Evolutionary conservation across 2,329 filamentous ascomycete genomes (phyloP).

Genomic region (Verticillium albo-atrum): DNA sequence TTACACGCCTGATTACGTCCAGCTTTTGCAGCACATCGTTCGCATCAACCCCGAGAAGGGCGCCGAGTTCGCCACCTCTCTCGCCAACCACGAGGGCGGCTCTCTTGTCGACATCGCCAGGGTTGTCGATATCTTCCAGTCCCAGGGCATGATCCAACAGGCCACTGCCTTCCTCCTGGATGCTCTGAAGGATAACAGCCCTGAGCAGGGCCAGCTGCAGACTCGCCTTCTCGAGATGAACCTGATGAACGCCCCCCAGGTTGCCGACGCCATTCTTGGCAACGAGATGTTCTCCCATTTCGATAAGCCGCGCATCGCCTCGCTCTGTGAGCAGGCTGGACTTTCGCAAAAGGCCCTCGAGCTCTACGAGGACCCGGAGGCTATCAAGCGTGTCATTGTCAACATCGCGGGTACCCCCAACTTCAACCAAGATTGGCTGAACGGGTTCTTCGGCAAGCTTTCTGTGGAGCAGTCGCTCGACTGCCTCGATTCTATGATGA

Average conservation of each 20-base stretch:
- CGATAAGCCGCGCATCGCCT: constrained; percentile 83
- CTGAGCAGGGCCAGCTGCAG: constrained; percentile 89
- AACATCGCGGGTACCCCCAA: constrained; percentile 79
- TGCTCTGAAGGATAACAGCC: constrained; percentile 89
- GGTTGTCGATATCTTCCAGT: constrained; percentile 96
- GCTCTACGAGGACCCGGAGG: constrained; percentile 85
- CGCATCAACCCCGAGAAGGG: constrained; percentile 90
- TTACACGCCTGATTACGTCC: constrained; percentile 94
- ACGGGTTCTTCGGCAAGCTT: constrained; percentile 87
- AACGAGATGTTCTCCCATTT: constrained; percentile 99
- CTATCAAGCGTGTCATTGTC: constrained; percentile 85
- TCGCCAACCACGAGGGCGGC: constrained; percentile 84
- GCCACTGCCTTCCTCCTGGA: constrained; percentile 97
- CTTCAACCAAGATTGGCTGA: constrained; percentile 86
- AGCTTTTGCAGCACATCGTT: constrained; percentile 87
- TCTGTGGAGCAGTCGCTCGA: constrained; percentile 94
- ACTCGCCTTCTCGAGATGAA: constrained; percentile 98
- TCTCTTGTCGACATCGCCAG: constrained; percentile 89
- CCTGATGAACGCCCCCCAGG: constrained; percentile 90
- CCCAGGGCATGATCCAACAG: constrained; percentile 95
- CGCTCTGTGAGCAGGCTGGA: constrained; percentile 89
- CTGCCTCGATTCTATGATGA: constrained; percentile 94
- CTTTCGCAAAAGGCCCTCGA: constrained; percentile 84
- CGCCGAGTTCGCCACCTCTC: constrained; percentile 85
- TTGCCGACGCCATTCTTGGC: constrained; percentile 93